These are phyloP conservation scores for Logfia minima DNA, from an alignment of 129 eudicot species.

Conservation along the genomic window DNA sequence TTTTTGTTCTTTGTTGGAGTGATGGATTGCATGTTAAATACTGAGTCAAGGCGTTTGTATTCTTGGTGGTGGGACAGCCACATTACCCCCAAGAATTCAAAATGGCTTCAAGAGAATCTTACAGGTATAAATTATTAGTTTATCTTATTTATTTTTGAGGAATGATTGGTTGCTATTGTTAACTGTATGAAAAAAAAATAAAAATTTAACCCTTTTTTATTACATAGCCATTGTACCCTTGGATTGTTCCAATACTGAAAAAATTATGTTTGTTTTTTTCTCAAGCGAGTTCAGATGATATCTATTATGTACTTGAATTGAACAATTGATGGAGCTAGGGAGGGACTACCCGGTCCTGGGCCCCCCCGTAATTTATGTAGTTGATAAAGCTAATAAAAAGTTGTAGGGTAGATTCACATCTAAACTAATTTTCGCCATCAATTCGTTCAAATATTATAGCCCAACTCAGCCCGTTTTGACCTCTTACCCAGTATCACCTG, in stretches of 20 bases:
- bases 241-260: not conserved
- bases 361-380: not conserved
- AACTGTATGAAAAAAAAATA: not conserved
- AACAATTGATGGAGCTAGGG: slow-evolving; percentile 1
- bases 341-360: not conserved
- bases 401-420: not conserved
- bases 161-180: slow-evolving; percentile 13
- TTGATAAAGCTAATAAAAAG: not conserved
- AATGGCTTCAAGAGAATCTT: slow-evolving; percentile 98
- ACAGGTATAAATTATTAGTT: slow-evolving; percentile 49
- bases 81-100: slow-evolving; percentile 93
- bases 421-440: no score
- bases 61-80: slow-evolving; percentile 99
- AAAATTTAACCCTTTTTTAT: not conserved
- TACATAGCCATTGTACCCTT: not conserved
- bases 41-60: slow-evolving; percentile 76
- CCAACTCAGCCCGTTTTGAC: not conserved
- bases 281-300: not conserved
- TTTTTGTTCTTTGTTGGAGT: slow-evolving; percentile 45
- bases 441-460: not conserved
- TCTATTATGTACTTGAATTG: not conserved
- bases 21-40: slow-evolving; percentile 54
- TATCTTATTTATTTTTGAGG: not conserved
- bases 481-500: not conserved
- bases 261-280: no score